Base-by-base conservation (phyloP, 192 early-diverging fungal species). In the Rhizophagus clarus region DNA sequence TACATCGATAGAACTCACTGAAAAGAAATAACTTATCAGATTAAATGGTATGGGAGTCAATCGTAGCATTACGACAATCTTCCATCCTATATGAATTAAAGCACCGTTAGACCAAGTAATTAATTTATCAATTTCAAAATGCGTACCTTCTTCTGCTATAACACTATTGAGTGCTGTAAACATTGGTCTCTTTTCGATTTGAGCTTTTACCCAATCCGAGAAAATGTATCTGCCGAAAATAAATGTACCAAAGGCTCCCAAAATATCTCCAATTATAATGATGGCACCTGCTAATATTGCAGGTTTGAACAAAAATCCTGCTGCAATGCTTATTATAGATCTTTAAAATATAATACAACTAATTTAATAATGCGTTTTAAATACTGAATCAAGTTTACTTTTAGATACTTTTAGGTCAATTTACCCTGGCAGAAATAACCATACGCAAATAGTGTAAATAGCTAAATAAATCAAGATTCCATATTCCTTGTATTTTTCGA, bases 61-160 rank as follows among this genome's bases (percentile, higher is more conserved):
- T 3, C 85, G 81, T 26, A 86, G 49, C 85, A 86, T 86, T 49
- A 86, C 83, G n/a, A 86, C 85, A 47, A 86, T 86, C 70, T 84
- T 86, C 85, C 85, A 86, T n/a, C 85, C 85, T 86, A 84, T 31
- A 9, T 60, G 32, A 67, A 31, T 24, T 7, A 51, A 40, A 56
- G 26, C 32, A 29, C 5, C 51, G 42, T 45, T 14, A 45, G 42
- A 45, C 11, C 12, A 45, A 45, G 4, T 12, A 63, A 60, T 66
- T 64, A 63, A 64, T 14, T 28, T 47, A 72, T 28, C n/a, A 67
- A 22, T 63, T 8, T 47, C 3, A 26, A 79, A 69, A 82, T 47
- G 42, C 26, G 22, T 80, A 84, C 85, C 85, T 84, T 86, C 85
- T 45, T 86, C 85, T 31, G 83, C 61, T 47, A 86, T 86, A 61